phyloP scores from a whole-genome alignment of 345 rosid genomes.

The Aquilaria malaccensis region DNA sequence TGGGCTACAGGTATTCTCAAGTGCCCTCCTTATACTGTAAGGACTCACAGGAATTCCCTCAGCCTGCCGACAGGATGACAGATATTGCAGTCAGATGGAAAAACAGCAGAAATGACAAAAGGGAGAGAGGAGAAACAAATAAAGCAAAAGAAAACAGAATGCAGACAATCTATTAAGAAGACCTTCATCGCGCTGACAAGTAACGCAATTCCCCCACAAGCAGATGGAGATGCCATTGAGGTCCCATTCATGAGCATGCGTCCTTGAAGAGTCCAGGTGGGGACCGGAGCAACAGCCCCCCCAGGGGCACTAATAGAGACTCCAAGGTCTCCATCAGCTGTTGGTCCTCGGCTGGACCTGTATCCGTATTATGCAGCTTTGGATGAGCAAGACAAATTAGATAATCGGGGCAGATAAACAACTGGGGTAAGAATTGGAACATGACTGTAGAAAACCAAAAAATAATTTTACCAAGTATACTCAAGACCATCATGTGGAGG shows the following conservation, averaged over 20 bases:
- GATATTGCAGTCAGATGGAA: constrained; percentile 12
- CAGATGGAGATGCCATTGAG: constrained; percentile 99
- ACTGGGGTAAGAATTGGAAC: constrained; percentile 3
- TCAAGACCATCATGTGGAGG: constrained; percentile 92
- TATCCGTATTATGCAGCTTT: constrained; percentile 21
- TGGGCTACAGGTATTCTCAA: constrained; percentile 79
- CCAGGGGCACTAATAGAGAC: constrained; percentile 97
- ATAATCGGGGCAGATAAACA: background rate
- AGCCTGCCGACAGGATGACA: constrained; percentile 43
- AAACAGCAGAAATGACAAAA: constrained; percentile 10
- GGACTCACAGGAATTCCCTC: constrained; percentile 81
- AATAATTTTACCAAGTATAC: constrained; percentile 69
- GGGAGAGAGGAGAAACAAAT: background rate
- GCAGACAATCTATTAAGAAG: constrained; percentile 9
- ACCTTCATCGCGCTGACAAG: constrained; percentile 98
- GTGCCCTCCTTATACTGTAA: constrained; percentile 75
- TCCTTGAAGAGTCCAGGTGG: constrained; percentile 97
- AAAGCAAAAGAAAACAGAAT: constrained; percentile 10
- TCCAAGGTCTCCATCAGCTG: constrained; percentile 97
- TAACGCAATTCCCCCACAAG: constrained; percentile 95
- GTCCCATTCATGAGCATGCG: constrained; percentile 99
- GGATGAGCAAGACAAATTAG: constrained; percentile 8
- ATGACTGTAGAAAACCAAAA: constrained; percentile 14
- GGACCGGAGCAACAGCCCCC: constrained; percentile 99
- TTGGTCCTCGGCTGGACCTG: constrained; percentile 99